Evolutionary conservation across 78 protist genomes (phyloP), one percentile per base, ranked within the genome.

Genomic region (Emiliania huxleyi): DNA sequence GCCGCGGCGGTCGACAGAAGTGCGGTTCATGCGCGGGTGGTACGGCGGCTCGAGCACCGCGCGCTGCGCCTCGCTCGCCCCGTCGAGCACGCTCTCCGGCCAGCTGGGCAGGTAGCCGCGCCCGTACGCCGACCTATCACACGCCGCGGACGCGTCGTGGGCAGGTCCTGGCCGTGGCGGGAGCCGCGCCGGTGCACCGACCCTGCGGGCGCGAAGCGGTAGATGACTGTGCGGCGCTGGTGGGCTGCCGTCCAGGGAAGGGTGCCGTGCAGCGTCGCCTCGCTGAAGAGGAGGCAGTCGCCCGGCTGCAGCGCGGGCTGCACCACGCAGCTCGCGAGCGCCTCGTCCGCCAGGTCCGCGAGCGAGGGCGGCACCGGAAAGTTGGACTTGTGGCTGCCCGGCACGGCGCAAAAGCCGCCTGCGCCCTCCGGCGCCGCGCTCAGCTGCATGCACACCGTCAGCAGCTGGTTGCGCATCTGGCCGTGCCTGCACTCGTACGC

Each of bases 161-260:
- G n/a, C n/a, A n/a, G n/a, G n/a, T n/a, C n/a, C n/a, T n/a, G n/a
- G n/a, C n/a, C n/a, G n/a, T n/a, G n/a, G n/a, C n/a, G n/a, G n/a
- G n/a, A n/a, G n/a, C 79, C 42, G 45, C 92, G 92, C 33, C 77
- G 83, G 55, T 89, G 69, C n/a, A 56, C 92, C 6, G 46, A 22
- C 35, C 48, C 44, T 1, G 92, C 48, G 42, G 92, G 92, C 23
- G 92, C 79, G 81, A 89, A 89, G 52, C 92, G 92, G 37, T 89
- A 89, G 48, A 89, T 33, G n/a, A 69, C 92, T 0, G 73, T 37
- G 42, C 92, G 92, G 26, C 92, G 77, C 92, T 89, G 75, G 15
- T 26, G 35, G 1, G 19, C 37, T 52, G 48, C 22, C 29, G n/a
- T 4, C 89, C 89, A 45, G 2, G 89, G 69, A 0, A 83, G 35